These are phyloP conservation scores for Linum tenue DNA, from an alignment of 345 rosid species.

Conservation along the genomic window DNA sequence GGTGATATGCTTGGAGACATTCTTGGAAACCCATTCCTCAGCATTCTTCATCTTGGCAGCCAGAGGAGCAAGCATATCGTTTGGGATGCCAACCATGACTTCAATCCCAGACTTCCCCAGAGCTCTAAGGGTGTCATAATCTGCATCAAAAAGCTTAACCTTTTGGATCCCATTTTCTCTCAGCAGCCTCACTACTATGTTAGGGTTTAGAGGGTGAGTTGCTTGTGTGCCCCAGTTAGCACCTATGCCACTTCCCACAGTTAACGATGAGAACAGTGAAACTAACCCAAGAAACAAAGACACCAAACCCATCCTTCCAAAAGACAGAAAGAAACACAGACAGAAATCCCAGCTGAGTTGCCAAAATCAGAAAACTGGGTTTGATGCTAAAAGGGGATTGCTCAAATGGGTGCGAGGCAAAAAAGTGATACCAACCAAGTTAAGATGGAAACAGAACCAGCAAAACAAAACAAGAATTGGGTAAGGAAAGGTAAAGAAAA, in stretches of 20 bases:
- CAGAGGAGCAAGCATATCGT: constrained; percentile 66
- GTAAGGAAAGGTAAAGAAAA: not conserved
- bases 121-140: constrained; percentile 54
- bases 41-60: constrained; percentile 70
- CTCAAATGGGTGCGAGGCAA: not conserved
- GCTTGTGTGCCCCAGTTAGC: constrained; percentile 96
- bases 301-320: not conserved
- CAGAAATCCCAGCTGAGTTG: not conserved
- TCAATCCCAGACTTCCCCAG: constrained; percentile 66
- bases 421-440: too few species aligned
- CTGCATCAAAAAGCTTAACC: constrained; percentile 92
- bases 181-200: constrained; percentile 54
- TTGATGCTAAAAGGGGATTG: not conserved
- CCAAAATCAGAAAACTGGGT: not conserved
- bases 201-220: constrained; percentile 70
- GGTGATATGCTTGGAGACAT: constrained; percentile 58
- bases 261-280: not conserved
- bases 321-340: too few species aligned
- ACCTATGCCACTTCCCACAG: constrained; percentile 31
- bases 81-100: constrained; percentile 98
- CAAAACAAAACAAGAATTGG: too few species aligned
- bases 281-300: not conserved
- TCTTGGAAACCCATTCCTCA: constrained; percentile 84
- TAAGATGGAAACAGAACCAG: too few species aligned
- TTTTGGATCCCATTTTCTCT: constrained; percentile 64